Conservation (phyloP, 1,284 basidiomycete species). For the Microstroma glucosiphilum region DNA sequence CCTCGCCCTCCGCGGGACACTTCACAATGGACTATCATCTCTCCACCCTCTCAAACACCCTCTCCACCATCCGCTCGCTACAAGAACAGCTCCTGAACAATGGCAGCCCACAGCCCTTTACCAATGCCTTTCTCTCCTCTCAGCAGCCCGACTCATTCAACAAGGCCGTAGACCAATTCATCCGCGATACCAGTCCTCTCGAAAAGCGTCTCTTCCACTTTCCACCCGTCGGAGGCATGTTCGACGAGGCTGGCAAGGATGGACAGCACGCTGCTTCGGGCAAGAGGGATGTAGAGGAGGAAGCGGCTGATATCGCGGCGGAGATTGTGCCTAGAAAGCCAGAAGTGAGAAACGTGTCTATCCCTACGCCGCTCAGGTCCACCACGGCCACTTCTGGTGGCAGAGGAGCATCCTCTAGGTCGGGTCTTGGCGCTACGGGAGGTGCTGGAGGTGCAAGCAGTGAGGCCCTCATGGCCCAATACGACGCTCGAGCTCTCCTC, state of each 20-base stretch:
- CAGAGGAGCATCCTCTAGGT: neutral
- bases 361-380: constrained; percentile 19
- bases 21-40: constrained; percentile 37
- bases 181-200: constrained; percentile 18
- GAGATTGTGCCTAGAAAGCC: constrained; percentile 4
- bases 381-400: constrained; percentile 11
- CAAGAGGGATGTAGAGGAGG: constrained; percentile 4
- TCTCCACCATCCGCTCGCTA: constrained; percentile 23
- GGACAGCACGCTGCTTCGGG: neutral
- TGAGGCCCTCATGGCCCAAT: constrained; percentile 9
- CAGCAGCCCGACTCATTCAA: neutral
- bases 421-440: neutral
- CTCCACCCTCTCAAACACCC: constrained; percentile 33
- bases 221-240: neutral
- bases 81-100: neutral
- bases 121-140: constrained; percentile 2
- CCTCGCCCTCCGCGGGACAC: too few species aligned
- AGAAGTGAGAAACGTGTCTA: neutral
- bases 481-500: constrained; percentile 23
- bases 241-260: neutral
- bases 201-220: constrained; percentile 6
- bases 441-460: neutral
- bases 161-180: constrained; percentile 39
- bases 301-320: constrained; percentile 1
- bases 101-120: constrained; percentile 1